A percentile compares a stretch with the other conserved stretches of the same genome.
phyloP scores from a whole-genome alignment of 208 protist genomes.

The Strigomonas culicis region DNA sequence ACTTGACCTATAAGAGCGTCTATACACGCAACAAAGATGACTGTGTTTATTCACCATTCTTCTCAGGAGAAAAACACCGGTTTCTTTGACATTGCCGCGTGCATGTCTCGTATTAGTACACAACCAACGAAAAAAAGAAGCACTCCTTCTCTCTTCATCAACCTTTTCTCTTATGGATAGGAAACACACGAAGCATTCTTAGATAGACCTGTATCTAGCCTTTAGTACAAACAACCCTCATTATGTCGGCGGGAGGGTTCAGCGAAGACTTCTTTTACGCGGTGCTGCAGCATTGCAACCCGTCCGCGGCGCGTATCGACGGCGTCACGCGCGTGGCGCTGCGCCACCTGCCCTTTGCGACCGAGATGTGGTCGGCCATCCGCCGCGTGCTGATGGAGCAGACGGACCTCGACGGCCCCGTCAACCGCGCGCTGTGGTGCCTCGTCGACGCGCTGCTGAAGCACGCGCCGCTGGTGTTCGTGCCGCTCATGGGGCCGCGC shows the following conservation, averaged over 20 bases:
- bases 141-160: conserved; percentile 1
- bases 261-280: conserved; percentile 56
- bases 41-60: background rate
- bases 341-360: conserved; percentile 40
- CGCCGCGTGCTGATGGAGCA: conserved; percentile 59
- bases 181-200: background rate
- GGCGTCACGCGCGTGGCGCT: conserved; percentile 55
- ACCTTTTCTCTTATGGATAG: conserved; percentile 1
- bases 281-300: conserved; percentile 45
- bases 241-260: too few relatives aligned
- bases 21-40: background rate
- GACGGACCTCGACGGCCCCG: conserved; percentile 31
- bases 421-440: conserved; percentile 70
- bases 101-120: too few relatives aligned
- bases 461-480: conserved; percentile 67
- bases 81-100: too few relatives aligned
- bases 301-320: conserved; percentile 49
- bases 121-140: too few relatives aligned
- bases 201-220: background rate
- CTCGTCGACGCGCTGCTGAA: conserved; percentile 73
- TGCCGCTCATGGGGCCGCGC: conserved; percentile 57
- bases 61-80: too few relatives aligned
- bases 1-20: background rate
- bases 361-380: conserved; percentile 60
- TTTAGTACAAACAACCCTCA: too few relatives aligned